Evolutionary conservation across 176 grass and related monocot genomes (phyloP).

Genomic region (Avena sativa): DNA sequence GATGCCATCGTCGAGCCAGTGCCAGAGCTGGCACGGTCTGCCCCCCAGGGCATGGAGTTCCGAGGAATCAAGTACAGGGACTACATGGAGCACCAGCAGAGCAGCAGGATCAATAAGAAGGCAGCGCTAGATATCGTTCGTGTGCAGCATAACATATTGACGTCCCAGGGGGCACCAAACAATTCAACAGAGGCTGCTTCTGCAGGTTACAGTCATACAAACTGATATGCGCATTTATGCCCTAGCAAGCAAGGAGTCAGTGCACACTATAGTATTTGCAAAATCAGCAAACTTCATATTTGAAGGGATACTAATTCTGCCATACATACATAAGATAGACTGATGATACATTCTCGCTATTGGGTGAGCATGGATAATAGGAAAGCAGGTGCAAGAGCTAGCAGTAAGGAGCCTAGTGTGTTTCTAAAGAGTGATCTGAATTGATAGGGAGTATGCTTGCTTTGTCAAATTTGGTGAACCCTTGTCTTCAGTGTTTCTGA

Average conservation of each 20-base stretch:
- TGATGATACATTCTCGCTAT: background rate
- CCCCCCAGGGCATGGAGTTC: slow-evolving; percentile 42
- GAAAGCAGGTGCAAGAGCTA: background rate
- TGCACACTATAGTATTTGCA: background rate
- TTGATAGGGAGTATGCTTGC: background rate
- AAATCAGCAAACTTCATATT: background rate
- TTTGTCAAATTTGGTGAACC: background rate
- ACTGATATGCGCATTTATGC: background rate
- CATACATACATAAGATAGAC: background rate
- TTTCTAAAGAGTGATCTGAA: background rate
- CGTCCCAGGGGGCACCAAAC: background rate
- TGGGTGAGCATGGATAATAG: background rate
- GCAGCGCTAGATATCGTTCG: slow-evolving; percentile 51
- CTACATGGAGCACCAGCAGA: slow-evolving; percentile 75
- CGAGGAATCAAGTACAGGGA: slow-evolving; percentile 61
- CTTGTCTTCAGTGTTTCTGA: background rate
- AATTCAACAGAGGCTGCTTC: slow-evolving; percentile 6
- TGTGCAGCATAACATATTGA: slow-evolving; percentile 27
- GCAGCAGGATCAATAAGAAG: slow-evolving; percentile 56
- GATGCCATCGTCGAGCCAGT: slow-evolving; percentile 67
- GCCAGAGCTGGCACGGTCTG: slow-evolving; percentile 45
- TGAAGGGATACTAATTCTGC: background rate
- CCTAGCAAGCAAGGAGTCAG: background rate
- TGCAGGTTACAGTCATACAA: background rate
- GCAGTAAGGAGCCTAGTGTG: background rate